Evolutionary conservation across 768 basidiomycete genomes (phyloP), one percentile per base, ranked within the genome.

Genomic region (Coprinopsis sp.): DNA sequence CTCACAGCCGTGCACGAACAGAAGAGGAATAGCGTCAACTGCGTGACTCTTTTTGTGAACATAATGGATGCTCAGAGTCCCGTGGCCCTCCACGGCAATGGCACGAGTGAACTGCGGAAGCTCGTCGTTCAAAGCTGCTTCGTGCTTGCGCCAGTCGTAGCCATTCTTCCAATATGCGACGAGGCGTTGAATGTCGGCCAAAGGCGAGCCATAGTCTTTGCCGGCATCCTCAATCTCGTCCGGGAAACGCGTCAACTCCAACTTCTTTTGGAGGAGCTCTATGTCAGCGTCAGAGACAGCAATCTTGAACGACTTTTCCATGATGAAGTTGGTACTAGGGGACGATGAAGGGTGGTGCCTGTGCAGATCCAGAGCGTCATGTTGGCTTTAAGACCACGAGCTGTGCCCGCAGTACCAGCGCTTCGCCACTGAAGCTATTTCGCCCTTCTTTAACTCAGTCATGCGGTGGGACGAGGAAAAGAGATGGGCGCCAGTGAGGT

Each of bases 51-150:
- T 70, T 59, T 75, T 63, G 57, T 81, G 79, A 18, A 81, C 67
- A 50, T 81, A 82, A 51, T 83, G 79, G 6, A 81, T 68, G 45
- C 66, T 67, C 30, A 72, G 49, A 4, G 57, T 44, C 0, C 69
- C 77, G 44, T 71, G 73, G 2, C 64, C 68, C 4, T 73, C 71
- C 2, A 81, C 71, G 5, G 66, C 59, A 33, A 82, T 69, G 44
- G 77, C 74, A n/a, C 70, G 59, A 1, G 76, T 81, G 53, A 74
- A 82, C 61, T 79, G 77, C 3, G 78, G 74, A 1, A 82, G 42
- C 33, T 71, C 66, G 6, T 62, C 59, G 52, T 83, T 81, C 48
- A 82, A 60, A 13, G 57, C 57, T 0, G 64, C 66, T 53, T 83
- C 79, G 19, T 76, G 59, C 37, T 61, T 69, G 45, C 68, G 65